Percentiles rank a stretch among this genome's conserved stretches.
phyloP scores from a whole-genome alignment of 768 basidiomycete species.

The Mycena epipterygia region DNA sequence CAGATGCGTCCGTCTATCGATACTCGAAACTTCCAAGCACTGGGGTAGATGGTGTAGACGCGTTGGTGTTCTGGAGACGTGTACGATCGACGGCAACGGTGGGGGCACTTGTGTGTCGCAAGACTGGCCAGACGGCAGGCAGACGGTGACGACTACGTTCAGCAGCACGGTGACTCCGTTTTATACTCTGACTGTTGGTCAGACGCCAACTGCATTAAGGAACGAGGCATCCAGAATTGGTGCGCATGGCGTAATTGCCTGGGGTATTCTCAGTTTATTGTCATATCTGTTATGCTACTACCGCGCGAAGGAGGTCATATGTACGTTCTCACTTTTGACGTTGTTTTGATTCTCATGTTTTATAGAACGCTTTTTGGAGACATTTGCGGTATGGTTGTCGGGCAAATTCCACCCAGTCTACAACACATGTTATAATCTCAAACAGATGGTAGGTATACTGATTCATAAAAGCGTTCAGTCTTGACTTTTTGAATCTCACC shows the following conservation, averaged over 20 bases:
- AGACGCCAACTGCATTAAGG: not conserved
- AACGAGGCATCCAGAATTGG: not conserved
- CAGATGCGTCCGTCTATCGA: constrained; percentile 8
- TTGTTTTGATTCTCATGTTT: too few relatives aligned
- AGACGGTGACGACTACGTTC: constrained; percentile 10
- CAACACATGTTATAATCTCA: too few relatives aligned
- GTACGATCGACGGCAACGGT: constrained; percentile 11
- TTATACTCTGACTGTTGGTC: constrained; percentile 2
- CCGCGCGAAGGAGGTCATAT: too few relatives aligned
- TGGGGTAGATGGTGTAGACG: not conserved
- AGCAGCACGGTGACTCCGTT: constrained; percentile 1
- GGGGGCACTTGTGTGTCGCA: not conserved
- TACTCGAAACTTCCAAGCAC: constrained; percentile 8
- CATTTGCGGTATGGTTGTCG: too few relatives aligned
- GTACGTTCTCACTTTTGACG: too few relatives aligned
- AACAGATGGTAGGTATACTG: too few relatives aligned
- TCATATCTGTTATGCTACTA: not conserved
- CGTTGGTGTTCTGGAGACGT: constrained; percentile 9
- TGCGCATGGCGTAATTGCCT: not conserved
- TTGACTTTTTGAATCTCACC: too few relatives aligned
- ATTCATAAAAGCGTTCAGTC: too few relatives aligned
- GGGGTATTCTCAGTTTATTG: not conserved
- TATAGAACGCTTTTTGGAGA: too few relatives aligned
- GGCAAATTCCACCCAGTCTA: too few relatives aligned
- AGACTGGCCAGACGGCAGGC: constrained; percentile 4